Conservation (phyloP, 495 filamentous ascomycete species). For the Hypoxylon lenormandii region DNA sequence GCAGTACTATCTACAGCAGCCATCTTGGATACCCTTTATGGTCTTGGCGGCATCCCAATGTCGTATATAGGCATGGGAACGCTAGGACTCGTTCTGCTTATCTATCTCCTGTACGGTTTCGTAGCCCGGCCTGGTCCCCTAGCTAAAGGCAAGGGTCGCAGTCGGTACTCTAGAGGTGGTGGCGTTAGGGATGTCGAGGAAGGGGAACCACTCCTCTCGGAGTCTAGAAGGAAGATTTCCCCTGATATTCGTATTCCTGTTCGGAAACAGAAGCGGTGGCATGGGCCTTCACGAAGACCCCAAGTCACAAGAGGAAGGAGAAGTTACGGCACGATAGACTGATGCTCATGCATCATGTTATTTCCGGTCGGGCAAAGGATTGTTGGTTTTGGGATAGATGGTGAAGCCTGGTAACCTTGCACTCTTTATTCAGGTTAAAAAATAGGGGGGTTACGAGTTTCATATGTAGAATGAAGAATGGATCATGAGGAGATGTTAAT, state of each 20-base stretch:
- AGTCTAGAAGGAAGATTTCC: slow-evolving; percentile 20
- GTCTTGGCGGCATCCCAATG: slow-evolving; percentile 45
- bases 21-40: slow-evolving; percentile 40
- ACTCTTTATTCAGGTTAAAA: slow-evolving; percentile 9
- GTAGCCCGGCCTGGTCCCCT: slow-evolving; percentile 40
- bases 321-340: slow-evolving; percentile 42
- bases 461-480: slow-evolving; percentile 46
- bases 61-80: slow-evolving; percentile 45
- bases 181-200: slow-evolving; percentile 32
- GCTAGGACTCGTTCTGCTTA: slow-evolving; percentile 30
- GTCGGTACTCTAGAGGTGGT: slow-evolving; percentile 9
- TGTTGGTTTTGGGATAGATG: not conserved
- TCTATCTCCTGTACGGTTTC: slow-evolving; percentile 42
- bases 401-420: slow-evolving; percentile 8
- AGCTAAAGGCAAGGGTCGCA: slow-evolving; percentile 38
- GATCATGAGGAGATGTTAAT: slow-evolving; percentile 36
- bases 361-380: slow-evolving; percentile 10
- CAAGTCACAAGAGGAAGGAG: slow-evolving; percentile 26
- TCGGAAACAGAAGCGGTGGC: slow-evolving; percentile 41
- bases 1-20: slow-evolving; percentile 30
- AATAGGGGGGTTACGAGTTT: slow-evolving; percentile 21
- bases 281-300: slow-evolving; percentile 41
- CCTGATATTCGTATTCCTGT: slow-evolving; percentile 39
- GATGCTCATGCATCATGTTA: not conserved
- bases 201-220: slow-evolving; percentile 29